Evolutionary conservation across 352 stramenopile species (phyloP), one percentile per base, ranked within the genome.

Genomic region (Phytophthora europaea): DNA sequence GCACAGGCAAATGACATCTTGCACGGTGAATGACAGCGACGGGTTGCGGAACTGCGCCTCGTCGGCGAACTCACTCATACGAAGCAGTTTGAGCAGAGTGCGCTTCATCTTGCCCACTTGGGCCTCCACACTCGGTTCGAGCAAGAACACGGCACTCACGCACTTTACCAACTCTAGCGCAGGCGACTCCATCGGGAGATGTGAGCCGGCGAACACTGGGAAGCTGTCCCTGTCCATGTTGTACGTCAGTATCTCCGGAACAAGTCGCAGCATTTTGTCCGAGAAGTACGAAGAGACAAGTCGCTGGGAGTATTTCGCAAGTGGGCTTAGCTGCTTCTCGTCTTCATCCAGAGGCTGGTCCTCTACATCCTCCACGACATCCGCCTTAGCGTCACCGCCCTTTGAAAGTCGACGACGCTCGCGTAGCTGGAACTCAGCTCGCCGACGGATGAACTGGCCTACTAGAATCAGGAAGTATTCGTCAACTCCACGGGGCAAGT

Each of bases 111-210:
- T 93, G 52, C 91, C 82, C 13, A 99, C 90, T 72, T 99, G 90
- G 10, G 92, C 81, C 20, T 96, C 89, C 1, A 99, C 86, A 43
- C 91, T 93, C 8, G 88, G 71, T 75, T 99, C 98, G 15, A 99
- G 79, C 45, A 92, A 67, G 48, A 99, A 89, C 13, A 99, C 89
- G 18, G 91, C 83, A 66, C 91, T 94, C 22, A 99, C 84, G 63
- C 93, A 98, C 79, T 99, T 99, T 36, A 99, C 96, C 54, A 99
- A 97, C 77, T 99, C 97, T n/a, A 99, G 83, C 18, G 98, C 86
- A 15, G 97, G 93, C 63, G 95, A 95, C 28, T 88, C 90, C 53
- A 97, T 59, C 5, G 28, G 52, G 18, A 98, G 78, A 73, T 98
- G 84, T 23, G 87, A 97, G 12, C 93, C 96, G 9, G 93, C 88